Conservation (phyloP, 2,329 filamentous ascomycete species). For the Xylariaceae sp. region DNA sequence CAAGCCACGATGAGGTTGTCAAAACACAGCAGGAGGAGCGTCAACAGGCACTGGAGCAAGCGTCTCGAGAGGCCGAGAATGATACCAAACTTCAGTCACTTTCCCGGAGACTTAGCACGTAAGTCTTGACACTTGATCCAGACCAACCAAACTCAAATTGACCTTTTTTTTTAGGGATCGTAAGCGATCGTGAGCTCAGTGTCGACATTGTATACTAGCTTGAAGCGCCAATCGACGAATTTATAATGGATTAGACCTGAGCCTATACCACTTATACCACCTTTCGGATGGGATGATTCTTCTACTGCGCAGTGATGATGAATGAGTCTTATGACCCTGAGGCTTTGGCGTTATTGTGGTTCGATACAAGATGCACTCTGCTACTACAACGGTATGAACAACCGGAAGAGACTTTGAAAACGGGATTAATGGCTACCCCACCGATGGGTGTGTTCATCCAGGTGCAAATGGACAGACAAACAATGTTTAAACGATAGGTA, state of each 20-base stretch:
- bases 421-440: constrained; percentile 7
- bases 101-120: constrained; percentile 94
- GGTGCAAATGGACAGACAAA: constrained; percentile 1
- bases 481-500: too few relatives aligned
- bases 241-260: constrained; percentile 16
- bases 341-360: constrained; percentile 17
- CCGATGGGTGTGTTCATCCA: constrained; percentile 3
- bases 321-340: constrained; percentile 10
- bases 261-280: constrained; percentile 13
- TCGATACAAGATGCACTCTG: constrained; percentile 13
- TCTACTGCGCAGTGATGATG: constrained; percentile 8
- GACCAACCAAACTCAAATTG: constrained; percentile 1
- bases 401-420: constrained; percentile 14
- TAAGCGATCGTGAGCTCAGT: constrained; percentile 24
- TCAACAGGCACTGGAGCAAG: constrained; percentile 79
- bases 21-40: constrained; percentile 78
- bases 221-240: constrained; percentile 13
- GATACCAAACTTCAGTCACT: constrained; percentile 77
- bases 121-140: constrained; percentile 42
- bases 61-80: constrained; percentile 84
- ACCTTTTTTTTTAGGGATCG: constrained; percentile 28
- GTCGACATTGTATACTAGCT: constrained; percentile 18
- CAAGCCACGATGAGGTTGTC: constrained; percentile 85
- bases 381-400: constrained; percentile 13
- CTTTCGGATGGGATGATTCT: constrained; percentile 13